Evolutionary conservation across 202 grass and related monocot species (phyloP).

Genomic region (Digitaria exilis): DNA sequence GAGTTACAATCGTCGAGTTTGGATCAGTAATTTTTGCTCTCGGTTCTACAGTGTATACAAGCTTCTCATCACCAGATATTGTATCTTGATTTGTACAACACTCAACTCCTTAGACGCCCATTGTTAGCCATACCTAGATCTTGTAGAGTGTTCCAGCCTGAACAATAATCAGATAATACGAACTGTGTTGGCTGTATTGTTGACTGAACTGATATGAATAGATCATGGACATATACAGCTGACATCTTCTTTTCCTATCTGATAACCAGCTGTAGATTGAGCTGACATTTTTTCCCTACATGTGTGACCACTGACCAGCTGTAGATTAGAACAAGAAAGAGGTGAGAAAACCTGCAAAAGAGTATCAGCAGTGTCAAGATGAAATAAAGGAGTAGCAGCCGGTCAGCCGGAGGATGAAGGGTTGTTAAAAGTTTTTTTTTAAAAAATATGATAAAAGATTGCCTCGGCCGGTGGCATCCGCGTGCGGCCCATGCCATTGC

Average conservation of each 20-base stretch:
- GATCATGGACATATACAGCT: background rate
- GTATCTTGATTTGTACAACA: slow-evolving; percentile 39
- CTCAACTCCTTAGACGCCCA: slow-evolving; percentile 3
- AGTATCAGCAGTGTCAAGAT: slow-evolving; percentile 24
- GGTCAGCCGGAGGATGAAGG: background rate
- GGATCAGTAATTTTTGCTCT: background rate
- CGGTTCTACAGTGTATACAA: slow-evolving; percentile 39
- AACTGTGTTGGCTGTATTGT: background rate
- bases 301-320: too few species aligned
- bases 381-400: slow-evolving; percentile 4
- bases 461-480: slow-evolving; percentile 12
- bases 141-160: slow-evolving; percentile 26
- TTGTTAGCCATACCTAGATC: slow-evolving; percentile 38
- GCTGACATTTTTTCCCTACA: background rate
- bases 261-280: background rate
- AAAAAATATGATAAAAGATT: background rate
- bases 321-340: background rate
- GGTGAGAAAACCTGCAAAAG: background rate
- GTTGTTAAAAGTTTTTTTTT: too few species aligned
- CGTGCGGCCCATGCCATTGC: slow-evolving; percentile 40
- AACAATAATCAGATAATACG: slow-evolving; percentile 23
- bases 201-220: background rate
- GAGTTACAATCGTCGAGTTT: background rate
- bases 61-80: slow-evolving; percentile 17
- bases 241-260: too few species aligned